phyloP scores from a whole-genome alignment of 192 early-diverging fungal genomes.

The Geranomyces variabilis region DNA sequence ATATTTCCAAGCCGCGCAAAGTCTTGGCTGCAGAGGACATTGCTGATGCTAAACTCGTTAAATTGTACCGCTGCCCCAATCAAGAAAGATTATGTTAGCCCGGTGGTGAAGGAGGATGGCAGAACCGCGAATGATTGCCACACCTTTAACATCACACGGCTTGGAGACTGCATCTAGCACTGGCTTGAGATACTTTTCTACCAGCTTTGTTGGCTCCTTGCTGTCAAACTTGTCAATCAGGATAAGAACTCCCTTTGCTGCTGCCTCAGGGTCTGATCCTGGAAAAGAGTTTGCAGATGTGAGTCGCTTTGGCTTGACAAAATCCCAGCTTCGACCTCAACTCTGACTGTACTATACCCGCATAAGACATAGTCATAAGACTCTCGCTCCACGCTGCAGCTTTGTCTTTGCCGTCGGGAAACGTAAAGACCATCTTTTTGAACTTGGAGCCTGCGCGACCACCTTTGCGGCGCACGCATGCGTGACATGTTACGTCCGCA shows the following conservation, averaged over 20 bases:
- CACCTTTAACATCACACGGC: conserved; percentile 49
- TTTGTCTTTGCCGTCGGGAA: conserved; percentile 24
- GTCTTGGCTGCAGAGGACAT: conserved; percentile 42
- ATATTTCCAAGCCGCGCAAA: conserved; percentile 50
- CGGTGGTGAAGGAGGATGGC: neutral
- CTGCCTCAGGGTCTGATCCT: conserved; percentile 7
- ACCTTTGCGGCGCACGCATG: conserved; percentile 46
- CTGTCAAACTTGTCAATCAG: conserved; percentile 55
- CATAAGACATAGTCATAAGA: conserved; percentile 44
- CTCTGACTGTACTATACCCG: conserved; percentile 39
- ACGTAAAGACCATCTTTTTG: conserved; percentile 43
- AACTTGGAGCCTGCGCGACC: conserved; percentile 50
- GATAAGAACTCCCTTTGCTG: conserved; percentile 39
- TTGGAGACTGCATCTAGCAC: conserved; percentile 43
- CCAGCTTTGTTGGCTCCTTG: conserved; percentile 45
- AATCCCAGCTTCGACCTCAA: neutral
- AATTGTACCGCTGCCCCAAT: conserved; percentile 47
- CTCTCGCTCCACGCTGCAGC: conserved; percentile 41
- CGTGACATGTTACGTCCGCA: conserved; percentile 36
- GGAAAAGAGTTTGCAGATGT: neutral
- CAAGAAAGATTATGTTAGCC: neutral
- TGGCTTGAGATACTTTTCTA: conserved; percentile 58
- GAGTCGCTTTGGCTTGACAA: too few relatives aligned
- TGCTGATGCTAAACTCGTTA: conserved; percentile 56
- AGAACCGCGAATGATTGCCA: neutral